Percentiles rank a stretch among this genome's conserved stretches.
phyloP scores from a whole-genome alignment of 768 basidiomycete genomes.

The Lactarius vividus region DNA sequence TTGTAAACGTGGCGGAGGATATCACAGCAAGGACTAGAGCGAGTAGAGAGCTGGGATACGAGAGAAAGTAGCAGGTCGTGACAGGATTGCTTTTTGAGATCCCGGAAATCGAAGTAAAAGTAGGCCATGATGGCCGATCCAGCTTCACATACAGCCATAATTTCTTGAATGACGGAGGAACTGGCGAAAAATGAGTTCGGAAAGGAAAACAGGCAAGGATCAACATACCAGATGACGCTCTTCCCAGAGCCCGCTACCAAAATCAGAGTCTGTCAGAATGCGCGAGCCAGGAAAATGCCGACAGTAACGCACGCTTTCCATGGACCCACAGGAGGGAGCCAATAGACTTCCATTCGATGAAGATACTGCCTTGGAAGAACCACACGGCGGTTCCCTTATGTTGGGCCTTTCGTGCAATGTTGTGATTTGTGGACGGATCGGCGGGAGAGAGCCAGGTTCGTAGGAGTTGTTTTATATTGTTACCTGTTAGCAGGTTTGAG shows the following conservation, averaged over 20 bases:
- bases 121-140: background rate
- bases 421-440: background rate
- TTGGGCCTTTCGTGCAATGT: background rate
- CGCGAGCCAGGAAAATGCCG: background rate
- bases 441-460: background rate
- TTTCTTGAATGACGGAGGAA: background rate
- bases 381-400: background rate
- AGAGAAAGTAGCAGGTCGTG: background rate
- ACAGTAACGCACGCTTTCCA: background rate
- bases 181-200: background rate
- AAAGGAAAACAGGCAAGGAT: background rate
- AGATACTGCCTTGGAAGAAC: background rate
- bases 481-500: background rate
- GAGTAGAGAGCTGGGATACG: background rate
- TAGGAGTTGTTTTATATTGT: background rate
- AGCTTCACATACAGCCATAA: background rate
- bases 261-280: background rate
- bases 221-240: background rate
- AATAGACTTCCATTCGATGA: background rate
- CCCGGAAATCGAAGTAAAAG: background rate
- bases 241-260: background rate
- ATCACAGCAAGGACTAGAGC: background rate
- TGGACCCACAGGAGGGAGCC: background rate
- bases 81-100: background rate
- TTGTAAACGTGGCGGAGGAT: background rate